Evolutionary conservation across 306 rosid species (phyloP), one percentile per base, ranked within the genome.

Genomic region (Quercus dentata): DNA sequence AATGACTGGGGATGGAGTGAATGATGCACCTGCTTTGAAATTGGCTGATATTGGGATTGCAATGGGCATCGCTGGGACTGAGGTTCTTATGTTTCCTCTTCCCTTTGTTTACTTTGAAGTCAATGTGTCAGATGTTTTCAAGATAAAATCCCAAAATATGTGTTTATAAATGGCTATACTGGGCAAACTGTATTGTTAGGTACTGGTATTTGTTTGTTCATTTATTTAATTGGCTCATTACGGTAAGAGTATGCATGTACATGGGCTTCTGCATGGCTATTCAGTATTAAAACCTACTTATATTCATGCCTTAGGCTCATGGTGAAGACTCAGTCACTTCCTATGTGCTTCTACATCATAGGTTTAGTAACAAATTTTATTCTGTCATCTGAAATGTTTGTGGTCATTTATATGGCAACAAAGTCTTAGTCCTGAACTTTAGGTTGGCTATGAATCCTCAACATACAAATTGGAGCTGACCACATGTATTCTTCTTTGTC

Each of bases 1-100:
- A 57, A 92, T 92, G 97, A 92, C 97, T 38, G 97, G 97, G 63
- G 97, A 92, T 79, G 97, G 97, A 58, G 97, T 92, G 72, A 95
- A 95, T 83, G 99, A 95, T 82, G 99, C 99, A 72, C 98, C 99
- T 76, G 99, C 99, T 73, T 83, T 95, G 79, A 95, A 95, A 85
- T 86, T 95, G 80, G 99, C 98, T 81, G 99, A 95, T 85, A 95
- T 92, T 67, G 99, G 99, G 71, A 62, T 95, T 86, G 99, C 99
- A 74, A 95, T 95, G 98, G 98, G 99, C 77, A 92, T 95, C 76
- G 82, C 95, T 67, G 99, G 99, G 82, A 95, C 99, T 14, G 99
- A 92, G 97, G 99, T 95, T 86, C 51, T 65, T 23, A 11, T 3
- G 65, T 23, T 59, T 59, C 28, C 65, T 59, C 65, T 59, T 21